Evolutionary conservation across 495 filamentous ascomycete species (phyloP).

Genomic region (Evernia prunastri): DNA sequence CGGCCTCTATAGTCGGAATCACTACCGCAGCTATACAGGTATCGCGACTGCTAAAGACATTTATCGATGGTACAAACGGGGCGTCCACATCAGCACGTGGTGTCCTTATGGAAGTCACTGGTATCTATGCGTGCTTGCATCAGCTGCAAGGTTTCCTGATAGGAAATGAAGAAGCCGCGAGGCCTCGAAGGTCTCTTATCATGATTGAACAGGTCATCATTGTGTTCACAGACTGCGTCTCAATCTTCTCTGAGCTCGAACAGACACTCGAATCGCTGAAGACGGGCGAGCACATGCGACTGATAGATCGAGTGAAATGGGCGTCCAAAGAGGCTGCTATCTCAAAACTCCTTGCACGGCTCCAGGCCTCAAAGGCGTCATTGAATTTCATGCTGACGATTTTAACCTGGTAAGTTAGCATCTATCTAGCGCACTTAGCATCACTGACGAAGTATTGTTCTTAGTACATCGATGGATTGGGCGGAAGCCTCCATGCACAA

Average conservation of each 20-base stretch:
- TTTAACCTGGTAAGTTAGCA: constrained; percentile 25
- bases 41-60: constrained; percentile 17
- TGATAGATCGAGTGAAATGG: constrained; percentile 28
- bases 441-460: background rate
- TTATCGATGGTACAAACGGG: constrained; percentile 19
- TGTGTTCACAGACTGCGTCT: constrained; percentile 28
- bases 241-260: constrained; percentile 30
- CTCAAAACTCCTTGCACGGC: constrained; percentile 21
- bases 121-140: constrained; percentile 22
- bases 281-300: constrained; percentile 16
- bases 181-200: constrained; percentile 22
- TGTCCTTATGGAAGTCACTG: constrained; percentile 22
- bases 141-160: constrained; percentile 23
- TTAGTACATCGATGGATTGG: constrained; percentile 20
- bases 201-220: constrained; percentile 28
- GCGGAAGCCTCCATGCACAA: constrained; percentile 20
- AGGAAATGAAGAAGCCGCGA: constrained; percentile 20
- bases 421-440: background rate
- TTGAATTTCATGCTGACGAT: constrained; percentile 28
- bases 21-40: constrained; percentile 23
- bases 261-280: constrained; percentile 24
- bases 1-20: constrained; percentile 25
- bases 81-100: constrained; percentile 21
- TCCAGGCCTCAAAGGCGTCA: constrained; percentile 26
- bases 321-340: constrained; percentile 23